Evolutionary conservation across 2,329 filamentous ascomycete genomes (phyloP), one percentile per base, ranked within the genome.

Genomic region (Penicillium sp.): DNA sequence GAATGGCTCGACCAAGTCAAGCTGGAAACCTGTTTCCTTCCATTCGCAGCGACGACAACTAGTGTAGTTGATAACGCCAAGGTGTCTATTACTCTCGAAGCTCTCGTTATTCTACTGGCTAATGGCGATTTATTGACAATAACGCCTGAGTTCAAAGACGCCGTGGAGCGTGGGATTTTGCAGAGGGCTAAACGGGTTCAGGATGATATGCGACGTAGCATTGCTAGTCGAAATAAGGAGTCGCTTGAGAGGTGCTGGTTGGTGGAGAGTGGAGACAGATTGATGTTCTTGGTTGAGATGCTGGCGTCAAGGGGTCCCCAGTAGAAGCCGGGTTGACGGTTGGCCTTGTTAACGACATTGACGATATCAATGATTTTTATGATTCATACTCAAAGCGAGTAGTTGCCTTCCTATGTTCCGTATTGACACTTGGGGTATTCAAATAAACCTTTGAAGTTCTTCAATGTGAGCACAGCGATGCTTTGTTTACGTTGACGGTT

Each of bases 51-150:
- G 1, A 85, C 82, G 53, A 83, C 80, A 0, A 75, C 80, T 13
- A 79, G 77, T 6, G 70, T 81, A 0, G 79, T 83, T 18, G 87
- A 90, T 57, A 92, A 94, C 61, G 85, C 86, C 26, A 88, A 88
- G 67, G 77, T 92, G 34, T 85, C 86, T 2, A 71, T 92, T 9
- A 69, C 88, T 28, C 73, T 90, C 0, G 89, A 93, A 71, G 78
- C 78, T 2, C 70, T 90, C 45, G 64, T 89, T 28, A 78, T 85
- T 42, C 72, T 85, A 6, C 69, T 85, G 26, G 72, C 68, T 12
- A 66, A 64, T 13, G 63, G 65, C 29, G 66, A 69, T 1, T 59
- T 67, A 61, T 39, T 75, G 65, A 54, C 53, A 21, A 47, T 71
- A 56, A 73, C 63, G 4, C 63, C 64, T 1, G 59, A 57, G 6